phyloP scores from a whole-genome alignment of 192 early-diverging fungal species.

The Chytriomyces sp. region DNA sequence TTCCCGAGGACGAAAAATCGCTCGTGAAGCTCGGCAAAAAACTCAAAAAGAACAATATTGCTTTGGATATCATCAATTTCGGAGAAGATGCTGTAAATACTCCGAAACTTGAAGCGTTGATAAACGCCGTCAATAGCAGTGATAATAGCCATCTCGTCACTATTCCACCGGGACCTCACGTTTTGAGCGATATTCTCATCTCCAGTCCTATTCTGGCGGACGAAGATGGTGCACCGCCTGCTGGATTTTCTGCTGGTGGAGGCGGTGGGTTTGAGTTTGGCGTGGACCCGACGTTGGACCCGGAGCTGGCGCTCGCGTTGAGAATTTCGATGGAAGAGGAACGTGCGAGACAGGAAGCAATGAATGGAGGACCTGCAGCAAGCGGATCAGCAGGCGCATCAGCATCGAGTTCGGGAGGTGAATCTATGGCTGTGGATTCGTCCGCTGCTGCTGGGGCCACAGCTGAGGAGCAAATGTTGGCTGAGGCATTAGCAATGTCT shows the following conservation, averaged over 20 bases:
- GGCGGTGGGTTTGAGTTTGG: constrained; percentile 88
- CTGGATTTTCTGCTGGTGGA: constrained; percentile 64
- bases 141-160: constrained; percentile 93
- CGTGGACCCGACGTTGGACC: constrained; percentile 91
- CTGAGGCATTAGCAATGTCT: constrained; percentile 76
- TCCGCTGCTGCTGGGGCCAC: constrained; percentile 31
- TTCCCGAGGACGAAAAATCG: constrained; percentile 75
- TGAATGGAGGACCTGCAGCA: constrained; percentile 26
- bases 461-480: constrained; percentile 67
- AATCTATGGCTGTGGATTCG: constrained; percentile 49
- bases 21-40: constrained; percentile 92
- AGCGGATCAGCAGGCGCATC: neutral
- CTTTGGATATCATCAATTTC: constrained; percentile 94
- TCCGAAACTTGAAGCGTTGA: constrained; percentile 88
- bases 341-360: constrained; percentile 81
- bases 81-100: constrained; percentile 90
- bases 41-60: constrained; percentile 97
- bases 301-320: constrained; percentile 90
- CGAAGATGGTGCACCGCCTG: constrained; percentile 76
- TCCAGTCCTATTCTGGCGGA: constrained; percentile 86
- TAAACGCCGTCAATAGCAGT: constrained; percentile 85
- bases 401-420: neutral
- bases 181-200: constrained; percentile 87
- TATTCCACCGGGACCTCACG: constrained; percentile 91
- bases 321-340: constrained; percentile 98